phyloP scores from a whole-genome alignment of 1,284 basidiomycete genomes.

The Meripilus lineatus region DNA sequence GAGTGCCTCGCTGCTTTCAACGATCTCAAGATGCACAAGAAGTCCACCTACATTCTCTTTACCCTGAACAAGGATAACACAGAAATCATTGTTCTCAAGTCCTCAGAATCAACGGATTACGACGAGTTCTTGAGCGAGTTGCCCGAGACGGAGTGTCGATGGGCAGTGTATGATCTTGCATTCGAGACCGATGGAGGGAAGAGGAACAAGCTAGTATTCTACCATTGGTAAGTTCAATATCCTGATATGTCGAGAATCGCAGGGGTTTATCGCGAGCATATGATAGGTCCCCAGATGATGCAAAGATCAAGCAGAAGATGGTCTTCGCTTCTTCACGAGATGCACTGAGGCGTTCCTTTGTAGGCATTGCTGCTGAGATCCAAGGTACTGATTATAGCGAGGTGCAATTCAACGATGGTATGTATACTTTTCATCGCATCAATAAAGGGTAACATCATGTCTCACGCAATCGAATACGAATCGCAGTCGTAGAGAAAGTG shows the following conservation, averaged over 20 bases:
- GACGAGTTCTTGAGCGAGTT: constrained; percentile 77
- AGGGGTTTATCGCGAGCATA: neutral
- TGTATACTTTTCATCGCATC: constrained; percentile 36
- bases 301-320: constrained; percentile 95
- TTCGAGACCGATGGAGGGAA: constrained; percentile 78
- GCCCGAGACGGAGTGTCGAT: constrained; percentile 77
- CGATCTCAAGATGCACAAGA: constrained; percentile 81
- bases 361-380: constrained; percentile 75
- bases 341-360: constrained; percentile 69
- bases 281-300: constrained; percentile 81
- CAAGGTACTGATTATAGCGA: constrained; percentile 86
- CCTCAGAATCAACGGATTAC: constrained; percentile 45
- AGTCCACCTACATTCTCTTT: constrained; percentile 87
- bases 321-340: constrained; percentile 91
- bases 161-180: constrained; percentile 92
- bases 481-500: too few relatives aligned
- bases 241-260: constrained; percentile 12
- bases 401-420: constrained; percentile 73
- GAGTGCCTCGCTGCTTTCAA: constrained; percentile 65
- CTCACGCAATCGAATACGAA: too few relatives aligned
- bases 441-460: too few relatives aligned
- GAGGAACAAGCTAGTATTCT: constrained; percentile 89
- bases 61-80: constrained; percentile 60
- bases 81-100: constrained; percentile 77
- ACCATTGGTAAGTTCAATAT: constrained; percentile 61